Base-by-base conservation (phyloP, 2,329 filamentous ascomycete species). In the Sporothrix schenckii region DNA sequence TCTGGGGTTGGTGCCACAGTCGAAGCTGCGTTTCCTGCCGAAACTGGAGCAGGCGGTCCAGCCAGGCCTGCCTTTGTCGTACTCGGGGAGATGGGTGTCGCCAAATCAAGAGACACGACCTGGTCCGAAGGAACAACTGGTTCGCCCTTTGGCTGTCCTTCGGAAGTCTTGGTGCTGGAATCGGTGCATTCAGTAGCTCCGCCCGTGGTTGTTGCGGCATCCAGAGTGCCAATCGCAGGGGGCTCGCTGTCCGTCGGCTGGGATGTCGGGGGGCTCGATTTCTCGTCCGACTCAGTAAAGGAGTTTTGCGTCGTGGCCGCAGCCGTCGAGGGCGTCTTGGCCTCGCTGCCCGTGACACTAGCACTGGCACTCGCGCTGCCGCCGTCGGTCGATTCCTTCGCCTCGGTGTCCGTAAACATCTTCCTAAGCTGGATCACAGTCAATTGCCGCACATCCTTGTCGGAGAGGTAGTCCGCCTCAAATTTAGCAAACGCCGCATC, bases 401-500 rank as follows among this genome's bases (percentile, higher is more conserved):
- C 93, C 73, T 94, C 92, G 75, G 93, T 91, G 78, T 98, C 94
- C 9, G 94, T 88, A 77, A 99, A 99, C 78, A 99, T 92, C 78
- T 96, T 97, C 78, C 92, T 94, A 70, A 99, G 83, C 78, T 99
- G 96, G 72, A 97, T 86, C 71, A 94, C 93, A 14, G 95, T 97
- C 72, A 99, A 83, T 76, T 95, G 89, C 73, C 93, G 88, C 76
- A 99, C 97, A 81, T 99, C 95, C 77, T 97, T 98, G 79, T 99
- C 96, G 0, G 94, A 94, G 76, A 99, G 91, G 80, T 94, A 99
- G 75, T 97, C 92, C 56, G 89, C 88, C 78, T 99, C 96, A 72
- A 99, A 98, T 69, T 95, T 91, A 70, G 89, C 86, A 81, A 99
- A 99, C 0, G 89, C 89, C 30, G 91, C 89, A 77, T 99, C 96